A percentile compares a stretch with the other conserved stretches of the same genome.
Evolutionary conservation across 345 rosid species (phyloP).

Genomic region (Eucalyptus urophylla): DNA sequence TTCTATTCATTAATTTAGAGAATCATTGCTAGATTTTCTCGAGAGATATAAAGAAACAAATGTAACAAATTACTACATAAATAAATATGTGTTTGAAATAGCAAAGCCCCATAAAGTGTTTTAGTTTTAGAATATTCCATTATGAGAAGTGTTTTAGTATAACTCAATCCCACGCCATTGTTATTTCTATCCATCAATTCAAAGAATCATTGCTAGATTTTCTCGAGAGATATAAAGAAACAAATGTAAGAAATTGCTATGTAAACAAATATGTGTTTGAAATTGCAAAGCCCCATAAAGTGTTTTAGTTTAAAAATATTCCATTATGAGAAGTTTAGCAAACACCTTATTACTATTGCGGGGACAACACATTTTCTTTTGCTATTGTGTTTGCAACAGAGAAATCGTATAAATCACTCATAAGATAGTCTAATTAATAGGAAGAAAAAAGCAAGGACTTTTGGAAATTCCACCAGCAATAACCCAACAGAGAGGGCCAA

Average conservation of each 20-base stretch:
- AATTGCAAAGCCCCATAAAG: rapidly evolving
- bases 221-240: background rate
- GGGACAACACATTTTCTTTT: background rate
- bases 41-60: background rate
- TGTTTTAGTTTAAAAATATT: background rate
- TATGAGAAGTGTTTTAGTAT: too few species aligned
- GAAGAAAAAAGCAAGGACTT: background rate
- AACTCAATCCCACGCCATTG: background rate
- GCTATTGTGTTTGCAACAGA: background rate
- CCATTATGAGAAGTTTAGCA: background rate
- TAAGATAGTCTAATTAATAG: background rate
- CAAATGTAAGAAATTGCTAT: background rate
- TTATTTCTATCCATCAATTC: background rate
- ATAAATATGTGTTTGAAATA: background rate
- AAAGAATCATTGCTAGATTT: background rate
- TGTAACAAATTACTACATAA: background rate
- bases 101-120: background rate
- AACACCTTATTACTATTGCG: background rate
- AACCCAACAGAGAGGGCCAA: background rate
- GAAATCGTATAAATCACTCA: background rate
- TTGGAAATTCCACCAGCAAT: background rate
- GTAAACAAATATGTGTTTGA: background rate
- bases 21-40: background rate
- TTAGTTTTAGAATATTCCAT: background rate
- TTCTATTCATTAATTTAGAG: background rate